Base-by-base conservation (phyloP, 371 early-diverging fungal genomes). In the Paraphysoderma sedebokerense region DNA sequence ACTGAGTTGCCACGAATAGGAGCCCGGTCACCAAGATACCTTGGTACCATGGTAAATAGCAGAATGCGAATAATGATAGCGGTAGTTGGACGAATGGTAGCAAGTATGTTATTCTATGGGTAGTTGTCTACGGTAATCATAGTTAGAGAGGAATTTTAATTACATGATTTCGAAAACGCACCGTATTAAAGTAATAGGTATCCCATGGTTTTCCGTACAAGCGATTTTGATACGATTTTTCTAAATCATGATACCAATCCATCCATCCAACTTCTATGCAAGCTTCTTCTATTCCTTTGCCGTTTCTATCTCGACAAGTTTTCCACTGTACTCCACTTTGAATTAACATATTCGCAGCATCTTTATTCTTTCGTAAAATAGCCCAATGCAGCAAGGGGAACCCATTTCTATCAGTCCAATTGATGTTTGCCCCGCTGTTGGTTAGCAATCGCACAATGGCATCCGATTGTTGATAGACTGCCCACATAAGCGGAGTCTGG, bases 401-500 rank as follows among this genome's bases (percentile, higher is more conserved):
- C 23, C 37, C 50, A 11, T 27, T 29, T 2, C 15, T 28, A 7
- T 7, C 9, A 24, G 75, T 82, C 83, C 74, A 95, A 27, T 77
- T 65, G 8, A 85, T 58, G 11, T 59, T 63, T 0, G 90, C 87
- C 12, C 81, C 81, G 31, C 75, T 61, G 33, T 68, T 61, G 28
- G 91, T 47, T 27, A 92, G 58, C 28, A 81, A 62, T 39, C 76
- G 72, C 7, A 85, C 67, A 23, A 74, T 63, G 49, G 78, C 55
- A 41, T 65, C 58, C 56, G 82, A 82, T 1, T 84, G 85, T 57
- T 85, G 86, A 59, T 91, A 92, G 0, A 82, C 82, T 1, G 89
- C 82, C 92, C 93, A 96, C 87, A 92, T 89, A 30, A 96, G 60
- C 23, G 88, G 76, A 13, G 97, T 92, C 30, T 85, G 78, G 17